These are phyloP conservation scores for Flammula alnicola DNA, from an alignment of 1,284 basidiomycete species.

Conservation along the genomic window DNA sequence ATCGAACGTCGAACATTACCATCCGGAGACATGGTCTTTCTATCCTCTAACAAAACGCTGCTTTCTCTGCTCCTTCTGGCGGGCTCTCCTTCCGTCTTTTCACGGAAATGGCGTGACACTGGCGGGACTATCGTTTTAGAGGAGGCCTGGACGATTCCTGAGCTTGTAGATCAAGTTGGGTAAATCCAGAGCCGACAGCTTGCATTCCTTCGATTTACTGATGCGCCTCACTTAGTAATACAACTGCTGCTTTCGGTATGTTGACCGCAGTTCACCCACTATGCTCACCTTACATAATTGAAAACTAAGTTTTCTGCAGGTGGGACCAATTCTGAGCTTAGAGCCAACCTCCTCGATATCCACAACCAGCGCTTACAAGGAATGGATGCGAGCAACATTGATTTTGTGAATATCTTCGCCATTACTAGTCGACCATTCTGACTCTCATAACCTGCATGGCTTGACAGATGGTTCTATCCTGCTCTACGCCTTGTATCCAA, in stretches of 20 bases:
- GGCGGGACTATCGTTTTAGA: conserved; percentile 45
- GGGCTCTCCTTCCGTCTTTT: too few species aligned
- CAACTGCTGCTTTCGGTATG: conserved; percentile 20
- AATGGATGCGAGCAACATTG: conserved; percentile 46
- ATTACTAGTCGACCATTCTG: not conserved
- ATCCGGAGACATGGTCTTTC: too few species aligned
- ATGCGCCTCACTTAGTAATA: conserved; percentile 18
- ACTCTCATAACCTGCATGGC: not conserved
- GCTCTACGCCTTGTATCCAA: conserved; percentile 44
- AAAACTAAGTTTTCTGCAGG: conserved; percentile 22
- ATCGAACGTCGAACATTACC: too few species aligned
- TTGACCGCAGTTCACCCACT: not conserved
- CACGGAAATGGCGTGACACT: conserved; percentile 32
- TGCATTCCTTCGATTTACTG: conserved; percentile 2
- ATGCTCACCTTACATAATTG: not conserved
- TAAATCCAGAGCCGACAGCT: conserved; percentile 20
- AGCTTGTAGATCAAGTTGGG: conserved; percentile 32
- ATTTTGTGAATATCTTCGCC: conserved; percentile 36
- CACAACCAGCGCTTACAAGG: conserved; percentile 42
- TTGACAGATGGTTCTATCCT: conserved; percentile 47
- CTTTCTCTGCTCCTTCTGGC: too few species aligned
- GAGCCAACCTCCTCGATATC: conserved; percentile 42
- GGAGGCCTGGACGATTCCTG: conserved; percentile 46
- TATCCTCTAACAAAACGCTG: too few species aligned
- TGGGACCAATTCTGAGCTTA: conserved; percentile 32